Evolutionary conservation across 2,329 filamentous ascomycete genomes (phyloP), one percentile per base, ranked within the genome.

Genomic region (Colletotrichum destructivum): DNA sequence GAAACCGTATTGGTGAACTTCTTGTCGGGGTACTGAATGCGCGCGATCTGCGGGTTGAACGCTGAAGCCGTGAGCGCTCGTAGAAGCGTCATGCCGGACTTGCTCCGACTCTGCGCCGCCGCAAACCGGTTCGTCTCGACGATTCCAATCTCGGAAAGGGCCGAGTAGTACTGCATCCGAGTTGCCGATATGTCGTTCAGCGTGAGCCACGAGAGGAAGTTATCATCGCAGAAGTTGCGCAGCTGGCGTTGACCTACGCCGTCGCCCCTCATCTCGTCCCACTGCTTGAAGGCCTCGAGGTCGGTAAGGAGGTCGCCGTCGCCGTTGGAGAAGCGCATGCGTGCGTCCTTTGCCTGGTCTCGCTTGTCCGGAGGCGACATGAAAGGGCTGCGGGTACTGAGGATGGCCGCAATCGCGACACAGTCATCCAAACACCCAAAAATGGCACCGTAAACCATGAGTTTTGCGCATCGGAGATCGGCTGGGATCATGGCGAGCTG

Each of bases 401-500:
- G 87, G 51, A 98, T 96, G 11, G 95, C 93, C 2, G 96, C 94
- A 73, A 98, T 95, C 3, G 93, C 95, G 66, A 98, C 88, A 75
- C 93, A 95, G 63, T 96, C 91, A 77, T 98, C 94, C 8, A 98
- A 88, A 78, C 96, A 98, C 44, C 94, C 94, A 78, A 99, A 98
- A 69, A 97, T 95, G 18, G 94, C 93, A 7, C 96, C 96, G 78
- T 97, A 98, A 4, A 99, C 94, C 88, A 99, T 94, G 44, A 99
- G 88, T 82, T 99, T 99, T 56, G 94, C 94, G 80, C 95, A 97
- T 38, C 96, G 91, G 59, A 99, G 87, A 78, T 99, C 96, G 0
- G 96, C 94, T 2, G 96, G 96, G 62, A 99, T 95, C 90, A 97
- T 94, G 21, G 95, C 93, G n/a, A 99, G 87, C 83, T 98, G 96